phyloP scores from a whole-genome alignment of 208 protist genomes.

The Trypanosoma melophagium region DNA sequence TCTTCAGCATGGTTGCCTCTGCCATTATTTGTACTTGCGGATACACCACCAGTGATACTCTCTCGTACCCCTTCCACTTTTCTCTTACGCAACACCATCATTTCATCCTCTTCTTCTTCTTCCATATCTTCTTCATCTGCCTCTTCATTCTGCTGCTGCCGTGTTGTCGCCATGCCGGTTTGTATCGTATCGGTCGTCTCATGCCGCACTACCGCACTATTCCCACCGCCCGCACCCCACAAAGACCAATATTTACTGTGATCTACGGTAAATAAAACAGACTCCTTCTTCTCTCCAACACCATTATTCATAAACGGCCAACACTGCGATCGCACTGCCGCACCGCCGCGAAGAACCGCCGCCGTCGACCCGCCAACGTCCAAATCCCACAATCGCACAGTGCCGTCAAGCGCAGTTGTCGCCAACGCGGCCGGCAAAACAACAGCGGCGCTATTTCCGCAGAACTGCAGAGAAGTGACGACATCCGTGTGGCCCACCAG shows the following conservation, averaged over 20 bases:
- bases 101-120: slow-evolving; percentile 37
- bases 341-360: slow-evolving; percentile 41
- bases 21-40: too few relatives aligned
- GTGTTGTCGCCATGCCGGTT: background rate
- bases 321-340: slow-evolving; percentile 67
- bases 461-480: slow-evolving; percentile 78
- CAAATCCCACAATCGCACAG: slow-evolving; percentile 69
- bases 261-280: slow-evolving; percentile 26
- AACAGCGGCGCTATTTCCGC: slow-evolving; percentile 31
- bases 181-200: background rate
- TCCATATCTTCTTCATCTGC: slow-evolving; percentile 13
- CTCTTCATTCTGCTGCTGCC: slow-evolving; percentile 1
- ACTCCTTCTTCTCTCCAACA: background rate
- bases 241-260: slow-evolving; percentile 70
- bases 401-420: slow-evolving; percentile 81
- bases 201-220: slow-evolving; percentile 4
- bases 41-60: too few relatives aligned
- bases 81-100: slow-evolving; percentile 28
- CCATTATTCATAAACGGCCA: slow-evolving; percentile 22
- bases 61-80: slow-evolving; percentile 5
- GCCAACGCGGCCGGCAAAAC: slow-evolving; percentile 57
- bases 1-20: too few relatives aligned
- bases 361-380: slow-evolving; percentile 58
- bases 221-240: slow-evolving; percentile 41
- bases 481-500: slow-evolving; percentile 80